These are phyloP conservation scores for Phytophthora melonis DNA, from an alignment of 352 stramenopile genomes.

Conservation along the genomic window DNA sequence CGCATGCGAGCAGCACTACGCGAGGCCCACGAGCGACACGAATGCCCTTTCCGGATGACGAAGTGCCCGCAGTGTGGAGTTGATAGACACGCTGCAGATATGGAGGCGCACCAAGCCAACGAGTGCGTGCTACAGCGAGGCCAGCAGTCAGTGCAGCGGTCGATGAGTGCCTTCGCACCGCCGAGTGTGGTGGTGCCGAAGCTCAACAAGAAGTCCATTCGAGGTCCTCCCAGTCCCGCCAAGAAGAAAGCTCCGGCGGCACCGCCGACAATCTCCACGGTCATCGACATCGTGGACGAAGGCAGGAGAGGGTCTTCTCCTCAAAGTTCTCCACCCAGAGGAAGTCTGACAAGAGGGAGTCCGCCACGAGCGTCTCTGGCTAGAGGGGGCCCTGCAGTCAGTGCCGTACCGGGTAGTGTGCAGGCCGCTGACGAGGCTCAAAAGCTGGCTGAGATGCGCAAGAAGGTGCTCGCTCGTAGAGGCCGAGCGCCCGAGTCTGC, in stretches of 20 bases:
- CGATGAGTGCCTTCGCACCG: constrained; percentile 11
- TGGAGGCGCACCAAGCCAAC: constrained; percentile 46
- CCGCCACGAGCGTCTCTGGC: neutral
- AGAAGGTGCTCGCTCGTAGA: constrained; percentile 50
- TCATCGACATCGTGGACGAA: constrained; percentile 9
- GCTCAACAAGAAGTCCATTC: constrained; percentile 34
- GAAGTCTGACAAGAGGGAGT: neutral
- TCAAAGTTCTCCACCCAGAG: neutral
- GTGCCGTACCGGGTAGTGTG: constrained; percentile 10
- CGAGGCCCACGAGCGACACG: constrained; percentile 66
- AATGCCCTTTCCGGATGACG: constrained; percentile 49
- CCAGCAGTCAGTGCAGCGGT: constrained; percentile 18
- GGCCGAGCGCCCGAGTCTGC: constrained; percentile 2
- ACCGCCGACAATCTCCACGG: constrained; percentile 8
- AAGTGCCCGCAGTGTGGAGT: constrained; percentile 54
- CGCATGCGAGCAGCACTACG: constrained; percentile 50
- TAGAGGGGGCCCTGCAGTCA: neutral
- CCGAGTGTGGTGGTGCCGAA: constrained; percentile 24
- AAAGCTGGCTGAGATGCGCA: constrained; percentile 58
- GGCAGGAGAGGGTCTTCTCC: neutral
- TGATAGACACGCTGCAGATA: constrained; percentile 49
- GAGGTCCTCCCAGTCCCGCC: constrained; percentile 12
- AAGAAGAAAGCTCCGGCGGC: constrained; percentile 7
- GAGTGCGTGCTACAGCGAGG: constrained; percentile 54
- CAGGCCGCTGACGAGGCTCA: constrained; percentile 37